Conservation (phyloP, 352 stramenopile genomes). For the Peronosclerospora sorghi region DNA sequence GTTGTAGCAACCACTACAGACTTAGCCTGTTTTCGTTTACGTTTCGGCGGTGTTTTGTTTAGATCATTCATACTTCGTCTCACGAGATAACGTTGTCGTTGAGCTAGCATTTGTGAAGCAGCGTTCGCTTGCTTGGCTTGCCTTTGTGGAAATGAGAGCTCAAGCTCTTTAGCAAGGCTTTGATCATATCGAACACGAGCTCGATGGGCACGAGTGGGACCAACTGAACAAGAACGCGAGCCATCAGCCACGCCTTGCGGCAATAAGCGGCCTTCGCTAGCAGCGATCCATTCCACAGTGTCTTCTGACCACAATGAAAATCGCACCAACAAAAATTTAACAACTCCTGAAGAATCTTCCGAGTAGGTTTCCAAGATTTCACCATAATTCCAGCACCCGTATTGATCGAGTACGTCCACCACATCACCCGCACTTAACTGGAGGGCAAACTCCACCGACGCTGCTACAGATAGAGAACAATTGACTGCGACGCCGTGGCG, state of each 20-base stretch:
- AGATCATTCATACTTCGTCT: conserved; percentile 9
- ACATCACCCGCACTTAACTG: conserved; percentile 43
- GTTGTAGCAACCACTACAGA: conserved; percentile 7
- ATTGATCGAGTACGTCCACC: conserved; percentile 69
- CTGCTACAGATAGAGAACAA: conserved; percentile 30
- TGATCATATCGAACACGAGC: conserved; percentile 37
- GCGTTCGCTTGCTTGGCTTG: conserved; percentile 22
- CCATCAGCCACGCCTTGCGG: conserved; percentile 53
- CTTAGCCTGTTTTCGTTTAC: conserved; percentile 27
- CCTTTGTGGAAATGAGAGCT: conserved; percentile 37
- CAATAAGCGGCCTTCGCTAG: conserved; percentile 57
- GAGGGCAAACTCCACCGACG: conserved; percentile 61
- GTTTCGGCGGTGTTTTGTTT: conserved; percentile 23
- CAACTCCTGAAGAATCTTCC: conserved; percentile 18
- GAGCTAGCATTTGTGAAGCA: conserved; percentile 11
- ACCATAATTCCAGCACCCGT: conserved; percentile 73
- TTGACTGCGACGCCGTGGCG: conserved; percentile 23
- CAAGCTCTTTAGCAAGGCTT: conserved; percentile 33
- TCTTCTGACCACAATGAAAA: conserved; percentile 50
- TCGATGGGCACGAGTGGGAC: conserved; percentile 27
- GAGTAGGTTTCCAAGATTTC: conserved; percentile 51
- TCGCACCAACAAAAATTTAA: conserved; percentile 60
- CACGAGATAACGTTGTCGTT: conserved; percentile 5
- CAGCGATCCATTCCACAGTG: conserved; percentile 56
- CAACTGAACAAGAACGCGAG: conserved; percentile 30